Evolutionary conservation across 306 rosid species (phyloP).

Genomic region (Cicer arietinum): DNA sequence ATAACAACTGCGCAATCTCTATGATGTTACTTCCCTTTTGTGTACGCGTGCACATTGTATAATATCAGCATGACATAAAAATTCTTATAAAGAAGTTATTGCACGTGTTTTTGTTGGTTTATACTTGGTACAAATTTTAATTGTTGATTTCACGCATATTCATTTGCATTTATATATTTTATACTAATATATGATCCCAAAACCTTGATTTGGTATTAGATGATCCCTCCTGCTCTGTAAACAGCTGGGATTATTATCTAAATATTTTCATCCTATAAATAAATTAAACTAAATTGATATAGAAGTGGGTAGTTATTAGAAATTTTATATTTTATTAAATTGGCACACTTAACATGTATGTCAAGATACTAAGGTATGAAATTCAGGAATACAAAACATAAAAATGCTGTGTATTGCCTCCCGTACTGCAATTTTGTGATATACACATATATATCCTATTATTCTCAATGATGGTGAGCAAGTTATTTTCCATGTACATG

Average conservation of each 20-base stretch:
- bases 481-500: slow-evolving; percentile 16
- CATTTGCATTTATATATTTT: slow-evolving; percentile 27
- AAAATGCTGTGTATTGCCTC: slow-evolving; percentile 26
- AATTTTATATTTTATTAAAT: neutral
- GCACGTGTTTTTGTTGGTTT: slow-evolving; percentile 27
- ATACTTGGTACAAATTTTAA: slow-evolving; percentile 15
- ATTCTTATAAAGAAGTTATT: slow-evolving; percentile 10
- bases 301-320: slow-evolving; percentile 5
- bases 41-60: neutral
- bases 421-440: slow-evolving; percentile 21
- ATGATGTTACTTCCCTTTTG: neutral
- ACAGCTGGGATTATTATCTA: slow-evolving; percentile 21
- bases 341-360: neutral
- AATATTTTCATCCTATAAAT: slow-evolving; percentile 15
- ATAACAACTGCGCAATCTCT: slow-evolving; percentile 8
- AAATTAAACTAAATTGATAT: slow-evolving; percentile 10
- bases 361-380: neutral
- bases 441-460: neutral
- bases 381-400: neutral
- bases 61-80: slow-evolving; percentile 3
- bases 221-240: slow-evolving; percentile 23
- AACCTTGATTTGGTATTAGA: slow-evolving; percentile 18
- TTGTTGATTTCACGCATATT: slow-evolving; percentile 15
- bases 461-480: neutral
- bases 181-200: slow-evolving; percentile 26